Evolutionary conservation across 345 rosid genomes (phyloP).

Genomic region (Camelina laxa): DNA sequence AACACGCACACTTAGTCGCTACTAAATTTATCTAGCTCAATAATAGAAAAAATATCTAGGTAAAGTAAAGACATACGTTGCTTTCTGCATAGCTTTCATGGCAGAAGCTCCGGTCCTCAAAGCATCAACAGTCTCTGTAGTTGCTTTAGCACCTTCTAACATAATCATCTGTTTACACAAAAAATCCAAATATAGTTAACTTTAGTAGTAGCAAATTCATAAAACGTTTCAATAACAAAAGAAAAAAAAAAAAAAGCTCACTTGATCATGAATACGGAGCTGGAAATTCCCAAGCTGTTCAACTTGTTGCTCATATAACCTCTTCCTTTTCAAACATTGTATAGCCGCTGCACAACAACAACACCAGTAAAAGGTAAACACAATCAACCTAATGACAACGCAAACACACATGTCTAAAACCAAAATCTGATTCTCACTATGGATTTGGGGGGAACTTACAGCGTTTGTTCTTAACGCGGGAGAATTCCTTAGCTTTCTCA

Average conservation of each 20-base stretch:
- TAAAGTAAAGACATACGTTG: slow-evolving; percentile 59
- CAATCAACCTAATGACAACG: not conserved
- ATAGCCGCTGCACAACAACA: slow-evolving; percentile 72
- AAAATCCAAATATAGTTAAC: not conserved
- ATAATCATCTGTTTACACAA: slow-evolving; percentile 67
- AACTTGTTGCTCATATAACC: slow-evolving; percentile 80
- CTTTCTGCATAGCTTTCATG: slow-evolving; percentile 94
- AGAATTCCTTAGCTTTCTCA: slow-evolving; percentile 69
- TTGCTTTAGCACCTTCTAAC: slow-evolving; percentile 93
- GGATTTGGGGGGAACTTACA: slow-evolving; percentile 39
- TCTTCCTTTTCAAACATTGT: slow-evolving; percentile 93
- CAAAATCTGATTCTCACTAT: too few relatives aligned
- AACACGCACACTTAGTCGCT: not conserved
- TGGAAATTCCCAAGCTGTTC: slow-evolving; percentile 88
- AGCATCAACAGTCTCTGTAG: slow-evolving; percentile 89
- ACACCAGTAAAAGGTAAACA: not conserved
- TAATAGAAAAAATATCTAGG: not conserved
- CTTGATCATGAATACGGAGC: slow-evolving; percentile 87
- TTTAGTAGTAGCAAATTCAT: not conserved
- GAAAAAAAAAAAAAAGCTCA: slow-evolving; percentile 23
- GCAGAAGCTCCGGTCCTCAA: slow-evolving; percentile 84
- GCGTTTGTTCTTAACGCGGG: slow-evolving; percentile 63
- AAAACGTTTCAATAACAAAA: not conserved
- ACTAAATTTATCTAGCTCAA: not conserved
- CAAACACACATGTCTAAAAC: slow-evolving; percentile 16